phyloP scores from a whole-genome alignment of 371 early-diverging fungal genomes.

The Actinomucor elegans region DNA sequence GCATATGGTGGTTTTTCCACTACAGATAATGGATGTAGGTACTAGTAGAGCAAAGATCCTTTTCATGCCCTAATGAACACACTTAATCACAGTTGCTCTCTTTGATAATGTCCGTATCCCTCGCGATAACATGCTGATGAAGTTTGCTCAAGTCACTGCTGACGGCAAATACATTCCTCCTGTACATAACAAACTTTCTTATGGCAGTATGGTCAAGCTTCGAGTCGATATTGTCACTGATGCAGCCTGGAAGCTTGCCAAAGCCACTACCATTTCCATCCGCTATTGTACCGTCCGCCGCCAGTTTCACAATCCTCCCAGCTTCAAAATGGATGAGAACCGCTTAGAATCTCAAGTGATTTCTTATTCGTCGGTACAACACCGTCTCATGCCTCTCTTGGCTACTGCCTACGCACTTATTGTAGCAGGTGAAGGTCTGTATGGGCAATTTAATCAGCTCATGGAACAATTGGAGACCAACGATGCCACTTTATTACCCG shows the following conservation, averaged over 20 bases:
- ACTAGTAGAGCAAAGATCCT: too few relatives aligned
- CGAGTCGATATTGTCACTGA: slow-evolving; percentile 67
- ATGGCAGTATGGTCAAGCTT: slow-evolving; percentile 77
- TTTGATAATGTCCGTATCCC: slow-evolving; percentile 77
- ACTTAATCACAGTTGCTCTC: slow-evolving; percentile 49
- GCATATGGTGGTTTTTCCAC: slow-evolving; percentile 66
- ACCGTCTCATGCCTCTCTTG: slow-evolving; percentile 71
- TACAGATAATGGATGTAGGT: slow-evolving; percentile 83
- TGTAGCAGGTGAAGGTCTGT: slow-evolving; percentile 58
- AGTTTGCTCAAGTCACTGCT: slow-evolving; percentile 67
- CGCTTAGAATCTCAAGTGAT: slow-evolving; percentile 68
- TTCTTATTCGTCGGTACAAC: slow-evolving; percentile 72
- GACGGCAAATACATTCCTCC: slow-evolving; percentile 63
- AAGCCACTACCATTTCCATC: slow-evolving; percentile 68
- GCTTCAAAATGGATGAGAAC: background rate
- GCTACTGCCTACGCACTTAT: slow-evolving; percentile 68
- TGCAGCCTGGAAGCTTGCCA: slow-evolving; percentile 50
- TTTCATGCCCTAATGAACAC: too few relatives aligned
- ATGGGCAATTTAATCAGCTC: slow-evolving; percentile 51
- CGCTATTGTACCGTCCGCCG: slow-evolving; percentile 76
- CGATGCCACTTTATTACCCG: slow-evolving; percentile 59
- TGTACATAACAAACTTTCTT: slow-evolving; percentile 64
- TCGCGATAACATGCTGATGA: slow-evolving; percentile 79
- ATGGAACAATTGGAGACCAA: slow-evolving; percentile 47
- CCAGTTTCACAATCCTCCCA: slow-evolving; percentile 51